These are phyloP conservation scores for Nymphaea thermarum DNA, from an alignment of 164 flowering plant genomes.

Conservation along the genomic window DNA sequence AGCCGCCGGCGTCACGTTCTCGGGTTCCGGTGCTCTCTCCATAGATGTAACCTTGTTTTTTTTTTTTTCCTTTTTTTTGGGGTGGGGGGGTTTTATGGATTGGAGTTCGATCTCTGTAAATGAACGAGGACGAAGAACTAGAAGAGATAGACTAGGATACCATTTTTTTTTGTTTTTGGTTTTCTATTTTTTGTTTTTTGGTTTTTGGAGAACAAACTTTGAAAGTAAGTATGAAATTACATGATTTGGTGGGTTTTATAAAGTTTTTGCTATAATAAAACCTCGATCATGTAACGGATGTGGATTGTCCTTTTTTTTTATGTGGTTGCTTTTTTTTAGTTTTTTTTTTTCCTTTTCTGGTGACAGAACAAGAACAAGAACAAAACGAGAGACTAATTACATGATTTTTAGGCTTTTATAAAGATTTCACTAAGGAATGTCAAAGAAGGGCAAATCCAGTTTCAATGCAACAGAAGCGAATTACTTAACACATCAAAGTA, in stretches of 20 bases:
- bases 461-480: not conserved
- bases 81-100: not conserved
- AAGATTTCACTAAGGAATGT: slow-evolving; percentile 10
- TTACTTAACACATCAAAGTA: not conserved
- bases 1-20: slow-evolving; percentile 11
- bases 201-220: not conserved
- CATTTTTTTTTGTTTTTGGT: slow-evolving; percentile 5
- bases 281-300: not conserved
- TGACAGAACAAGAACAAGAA: not conserved
- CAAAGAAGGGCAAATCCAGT: slow-evolving; percentile 6
- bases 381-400: slow-evolving; percentile 6
- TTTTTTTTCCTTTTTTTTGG: slow-evolving; percentile 1
- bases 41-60: not conserved
- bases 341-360: slow-evolving; percentile 7
- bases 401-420: slow-evolving; percentile 14
- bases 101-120: too few relatives aligned
- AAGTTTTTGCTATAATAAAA: slow-evolving; percentile 10
- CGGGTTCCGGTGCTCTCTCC: slow-evolving; percentile 30
- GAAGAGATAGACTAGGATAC: not conserved
- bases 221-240: slow-evolving; percentile 13
- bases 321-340: not conserved
- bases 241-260: slow-evolving; percentile 26
- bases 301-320: not conserved
- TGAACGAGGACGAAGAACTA: too few relatives aligned
- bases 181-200: slow-evolving; percentile 17